A percentile compares a stretch with the other conserved stretches of the same genome.
phyloP scores from a whole-genome alignment of 2,329 filamentous ascomycete genomes.

The Fusarium globosum region DNA sequence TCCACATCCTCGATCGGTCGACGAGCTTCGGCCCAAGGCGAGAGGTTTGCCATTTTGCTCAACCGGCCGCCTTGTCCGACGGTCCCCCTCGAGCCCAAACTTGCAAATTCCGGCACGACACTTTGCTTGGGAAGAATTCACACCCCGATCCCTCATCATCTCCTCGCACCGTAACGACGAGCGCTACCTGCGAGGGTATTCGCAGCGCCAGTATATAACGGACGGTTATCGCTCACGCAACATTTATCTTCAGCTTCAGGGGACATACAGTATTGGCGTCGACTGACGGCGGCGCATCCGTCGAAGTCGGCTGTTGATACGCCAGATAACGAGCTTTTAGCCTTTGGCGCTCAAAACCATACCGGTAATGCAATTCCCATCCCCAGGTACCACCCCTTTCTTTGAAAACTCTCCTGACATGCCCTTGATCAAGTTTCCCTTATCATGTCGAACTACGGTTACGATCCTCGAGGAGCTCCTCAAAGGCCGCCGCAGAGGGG shows the following conservation, averaged over 20 bases:
- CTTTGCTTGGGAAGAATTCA: constrained; percentile 33
- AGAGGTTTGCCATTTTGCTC: constrained; percentile 33
- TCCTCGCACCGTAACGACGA: constrained; percentile 12
- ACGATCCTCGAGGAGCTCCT: constrained; percentile 61
- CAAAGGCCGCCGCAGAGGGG: constrained; percentile 54
- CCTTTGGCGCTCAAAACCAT: constrained; percentile 37
- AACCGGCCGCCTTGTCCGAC: constrained; percentile 29
- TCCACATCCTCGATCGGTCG: constrained; percentile 23
- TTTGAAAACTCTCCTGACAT: constrained; percentile 23
- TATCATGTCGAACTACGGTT: constrained; percentile 69
- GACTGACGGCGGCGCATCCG: constrained; percentile 50
- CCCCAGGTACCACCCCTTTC: not conserved
- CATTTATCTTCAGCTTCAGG: constrained; percentile 34
- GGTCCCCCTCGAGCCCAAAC: constrained; percentile 35
- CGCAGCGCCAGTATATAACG: constrained; percentile 21
- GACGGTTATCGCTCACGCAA: constrained; percentile 24
- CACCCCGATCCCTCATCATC: constrained; percentile 22
- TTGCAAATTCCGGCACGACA: constrained; percentile 37
- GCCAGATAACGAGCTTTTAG: constrained; percentile 40
- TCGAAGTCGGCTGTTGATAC: constrained; percentile 46
- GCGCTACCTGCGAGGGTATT: constrained; percentile 30
- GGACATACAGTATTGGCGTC: constrained; percentile 41
- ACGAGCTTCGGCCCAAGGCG: constrained; percentile 32
- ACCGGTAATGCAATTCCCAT: constrained; percentile 33
- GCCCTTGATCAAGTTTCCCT: constrained; percentile 23